Base-by-base conservation (phyloP, 768 basidiomycete species). In the Lactifluus echinatus region DNA sequence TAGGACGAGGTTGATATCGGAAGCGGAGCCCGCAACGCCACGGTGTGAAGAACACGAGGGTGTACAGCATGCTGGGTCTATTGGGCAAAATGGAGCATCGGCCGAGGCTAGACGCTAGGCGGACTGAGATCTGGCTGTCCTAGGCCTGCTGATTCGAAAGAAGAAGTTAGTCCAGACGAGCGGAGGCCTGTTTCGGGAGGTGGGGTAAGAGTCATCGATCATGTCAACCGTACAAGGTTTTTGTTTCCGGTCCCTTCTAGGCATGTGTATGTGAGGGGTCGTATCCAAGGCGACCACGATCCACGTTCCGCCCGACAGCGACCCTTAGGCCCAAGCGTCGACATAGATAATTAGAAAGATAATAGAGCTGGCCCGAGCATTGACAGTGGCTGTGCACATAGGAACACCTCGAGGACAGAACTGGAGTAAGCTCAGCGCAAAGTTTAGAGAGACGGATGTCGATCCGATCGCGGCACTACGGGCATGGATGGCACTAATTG, bases 211-310 rank as follows among this genome's bases (percentile, higher is more conserved):
- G 31, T 40, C 47, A 59, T 37, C 46, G 52, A 59, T 59, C 57
- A 36, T 48, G 37, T 33, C 45, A 42, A 52, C 43, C 45, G 43
- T 39, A 40, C 53, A 59, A 53, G 50, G 50, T 49, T 59, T 58
- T 59, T 59, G 57, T 54, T 49, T 59, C 57, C 57, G 52, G 46
- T 4, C 46, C 39, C n/a, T 48, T 23, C 36, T 8, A n/a, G 46
- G 15, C 4, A 15, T 5, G 26, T 17, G 11, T 43, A 48, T 34
- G 52, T 26, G 46, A 37, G 37, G 46, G 29, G 17, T 19, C n/a
- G 57, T 59, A 59, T 59, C 57, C 57, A 59, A 59, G 57, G 57
- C 57, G 57, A 59, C 57, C 45, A 48, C 46, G 44, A 28, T 48
- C 34, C 57, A 54, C 47, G 52, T 49, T 54, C 40, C 47, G 15